A percentile compares a stretch with the other conserved stretches of the same genome.
Conservation (phyloP, 331 rosid genomes). For the Rosa hybrid region DNA sequence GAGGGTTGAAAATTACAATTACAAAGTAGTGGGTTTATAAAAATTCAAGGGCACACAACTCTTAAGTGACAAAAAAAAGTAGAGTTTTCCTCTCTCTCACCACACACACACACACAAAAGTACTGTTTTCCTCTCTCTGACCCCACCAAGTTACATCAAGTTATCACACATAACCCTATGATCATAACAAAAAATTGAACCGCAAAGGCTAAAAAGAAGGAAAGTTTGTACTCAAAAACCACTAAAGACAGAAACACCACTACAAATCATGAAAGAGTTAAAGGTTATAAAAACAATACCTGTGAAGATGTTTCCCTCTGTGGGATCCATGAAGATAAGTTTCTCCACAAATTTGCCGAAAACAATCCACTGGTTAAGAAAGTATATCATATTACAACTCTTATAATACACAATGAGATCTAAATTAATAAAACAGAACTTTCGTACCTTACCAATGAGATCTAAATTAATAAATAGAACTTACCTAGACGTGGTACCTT, state of each 20-base stretch:
- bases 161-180: background rate
- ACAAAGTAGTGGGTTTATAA: background rate
- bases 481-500: conserved; percentile 62
- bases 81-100: background rate
- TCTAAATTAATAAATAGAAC: background rate
- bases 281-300: conserved; percentile 43
- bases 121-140: background rate
- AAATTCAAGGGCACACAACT: background rate
- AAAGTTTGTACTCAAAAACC: background rate
- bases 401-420: background rate
- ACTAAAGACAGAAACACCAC: background rate
- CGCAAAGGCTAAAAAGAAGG: background rate
- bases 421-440: background rate
- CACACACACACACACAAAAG: too few species aligned
- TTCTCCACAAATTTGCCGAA: conserved; percentile 80
- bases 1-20: background rate
- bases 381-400: conserved; percentile 24
- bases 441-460: background rate
- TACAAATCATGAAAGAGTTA: background rate
- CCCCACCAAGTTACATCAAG: background rate
- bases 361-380: conserved; percentile 64
- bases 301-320: conserved; percentile 68
- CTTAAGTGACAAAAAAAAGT: background rate
- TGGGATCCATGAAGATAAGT: conserved; percentile 80
- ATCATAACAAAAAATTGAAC: background rate